Base-by-base conservation (phyloP, 768 basidiomycete species). In the Leccinellum albellum region DNA sequence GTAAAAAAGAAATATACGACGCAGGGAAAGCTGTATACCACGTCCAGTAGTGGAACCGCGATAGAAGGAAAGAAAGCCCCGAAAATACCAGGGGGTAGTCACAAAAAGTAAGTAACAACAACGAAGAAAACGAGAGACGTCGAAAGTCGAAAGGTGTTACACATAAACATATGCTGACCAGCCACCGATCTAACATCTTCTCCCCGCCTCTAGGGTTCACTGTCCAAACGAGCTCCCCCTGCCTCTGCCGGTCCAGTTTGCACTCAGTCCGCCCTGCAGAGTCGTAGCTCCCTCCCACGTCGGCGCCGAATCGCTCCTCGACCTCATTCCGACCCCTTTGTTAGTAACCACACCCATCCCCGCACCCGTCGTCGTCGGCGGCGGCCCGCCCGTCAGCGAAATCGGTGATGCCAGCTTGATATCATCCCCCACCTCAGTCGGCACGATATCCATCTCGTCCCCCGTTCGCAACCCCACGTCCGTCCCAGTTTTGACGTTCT, bases 191-290 rank as follows among this genome's bases (percentile, higher is more conserved):
- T 17, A 45, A 48, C 33, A 48, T 32, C 33, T 13, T 23, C 20
- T 15, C 23, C 56, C 33, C n/a, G 28, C 9, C 31, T 23, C 40
- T 1, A 42, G 40, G 20, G 40, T 23, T 71, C 50, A 71, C 51
- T 63, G 70, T 45, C 68, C 68, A 51, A 60, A 66, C 33, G 66
- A 70, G 20, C 58, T 59, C 23, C 68, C 69, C 47, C 69, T 64
- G 13, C 70, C 70, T 23, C 69, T 53, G 1, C 66, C 64, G 3
- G 24, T 59, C 69, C 69, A 70, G 26, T 68, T 72, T 2, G 70
- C 69, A 26, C 64, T 70, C 58, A 70, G 50, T 42, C 66, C 69
- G 9, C 61, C 56, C 9, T 60, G 61, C 55, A 40, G 31, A 31
- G 31, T 54, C 59, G 62, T 26, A 24, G 62, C 52, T 51, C 65